Evolutionary conservation across 2,329 filamentous ascomycete species (phyloP).

Genomic region (Diaporthe batatas): DNA sequence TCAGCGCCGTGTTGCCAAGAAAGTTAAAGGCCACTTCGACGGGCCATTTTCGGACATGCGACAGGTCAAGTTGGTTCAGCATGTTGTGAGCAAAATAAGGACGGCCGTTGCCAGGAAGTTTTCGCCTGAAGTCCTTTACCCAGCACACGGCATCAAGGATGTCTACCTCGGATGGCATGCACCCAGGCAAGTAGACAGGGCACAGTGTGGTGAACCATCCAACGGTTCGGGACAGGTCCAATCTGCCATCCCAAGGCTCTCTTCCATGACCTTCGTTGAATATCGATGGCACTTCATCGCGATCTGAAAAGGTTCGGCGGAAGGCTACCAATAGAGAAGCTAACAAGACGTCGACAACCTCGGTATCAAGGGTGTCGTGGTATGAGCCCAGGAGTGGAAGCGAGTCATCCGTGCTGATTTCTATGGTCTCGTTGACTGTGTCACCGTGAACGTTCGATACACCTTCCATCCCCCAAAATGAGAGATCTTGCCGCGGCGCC

Average conservation of each 20-base stretch:
- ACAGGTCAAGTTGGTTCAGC: background rate
- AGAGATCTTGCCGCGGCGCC: background rate
- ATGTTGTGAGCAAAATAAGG: constrained; percentile 19
- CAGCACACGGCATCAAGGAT: background rate
- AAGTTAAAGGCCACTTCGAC: constrained; percentile 3
- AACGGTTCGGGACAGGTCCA: constrained; percentile 5
- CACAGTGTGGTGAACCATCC: constrained; percentile 11
- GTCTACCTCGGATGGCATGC: background rate
- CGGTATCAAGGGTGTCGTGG: background rate
- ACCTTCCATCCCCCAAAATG: constrained; percentile 14
- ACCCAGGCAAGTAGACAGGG: background rate
- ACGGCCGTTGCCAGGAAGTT: constrained; percentile 9
- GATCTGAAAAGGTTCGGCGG: constrained; percentile 14
- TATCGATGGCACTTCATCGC: background rate
- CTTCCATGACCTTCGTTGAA: constrained; percentile 15
- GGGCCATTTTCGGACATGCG: background rate
- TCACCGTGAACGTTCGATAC: background rate
- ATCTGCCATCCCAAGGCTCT: background rate
- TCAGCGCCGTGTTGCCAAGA: background rate
- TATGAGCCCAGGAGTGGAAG: background rate
- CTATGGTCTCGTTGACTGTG: background rate
- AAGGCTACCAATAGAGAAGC: constrained; percentile 6
- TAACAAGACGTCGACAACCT: constrained; percentile 9
- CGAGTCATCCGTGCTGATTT: background rate
- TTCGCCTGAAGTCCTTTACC: constrained; percentile 13